Conservation (phyloP, 257 asterid species). For the Nicotiana knightiana region DNA sequence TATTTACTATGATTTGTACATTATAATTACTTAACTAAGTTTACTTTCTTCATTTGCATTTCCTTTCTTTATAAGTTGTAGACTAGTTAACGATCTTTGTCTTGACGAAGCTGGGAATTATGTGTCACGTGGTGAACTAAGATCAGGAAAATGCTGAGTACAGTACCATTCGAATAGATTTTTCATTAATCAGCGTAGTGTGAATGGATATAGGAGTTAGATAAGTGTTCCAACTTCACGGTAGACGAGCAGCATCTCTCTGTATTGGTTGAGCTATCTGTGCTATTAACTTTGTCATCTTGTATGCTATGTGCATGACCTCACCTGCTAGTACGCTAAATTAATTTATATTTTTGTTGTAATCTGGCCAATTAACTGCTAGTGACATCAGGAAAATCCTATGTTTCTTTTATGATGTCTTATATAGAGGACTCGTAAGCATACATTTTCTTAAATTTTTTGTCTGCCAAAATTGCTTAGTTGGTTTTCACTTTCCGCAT, state of each 20-base stretch:
- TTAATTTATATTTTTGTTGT: no score
- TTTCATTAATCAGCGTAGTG: background rate
- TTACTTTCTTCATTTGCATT: background rate
- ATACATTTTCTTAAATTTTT: background rate
- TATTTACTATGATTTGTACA: constrained; percentile 2
- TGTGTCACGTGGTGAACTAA: background rate
- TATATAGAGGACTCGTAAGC: background rate
- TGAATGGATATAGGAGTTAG: background rate
- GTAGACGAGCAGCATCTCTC: background rate
- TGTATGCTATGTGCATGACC: background rate
- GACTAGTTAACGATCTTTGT: background rate
- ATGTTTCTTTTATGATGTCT: background rate
- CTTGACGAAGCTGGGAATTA: background rate
- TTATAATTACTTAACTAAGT: background rate
- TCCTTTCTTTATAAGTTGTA: background rate
- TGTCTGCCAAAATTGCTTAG: background rate
- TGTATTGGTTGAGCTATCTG: background rate
- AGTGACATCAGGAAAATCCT: background rate
- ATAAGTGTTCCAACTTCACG: background rate
- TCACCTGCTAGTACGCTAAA: background rate
- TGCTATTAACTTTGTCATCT: background rate
- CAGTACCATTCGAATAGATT: background rate
- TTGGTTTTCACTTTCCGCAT: background rate
- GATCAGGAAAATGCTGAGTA: background rate
- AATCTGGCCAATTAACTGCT: background rate